Base-by-base conservation (phyloP, 225 moss, liverwort and hornwort genomes). In the Polytrichum formosum region DNA sequence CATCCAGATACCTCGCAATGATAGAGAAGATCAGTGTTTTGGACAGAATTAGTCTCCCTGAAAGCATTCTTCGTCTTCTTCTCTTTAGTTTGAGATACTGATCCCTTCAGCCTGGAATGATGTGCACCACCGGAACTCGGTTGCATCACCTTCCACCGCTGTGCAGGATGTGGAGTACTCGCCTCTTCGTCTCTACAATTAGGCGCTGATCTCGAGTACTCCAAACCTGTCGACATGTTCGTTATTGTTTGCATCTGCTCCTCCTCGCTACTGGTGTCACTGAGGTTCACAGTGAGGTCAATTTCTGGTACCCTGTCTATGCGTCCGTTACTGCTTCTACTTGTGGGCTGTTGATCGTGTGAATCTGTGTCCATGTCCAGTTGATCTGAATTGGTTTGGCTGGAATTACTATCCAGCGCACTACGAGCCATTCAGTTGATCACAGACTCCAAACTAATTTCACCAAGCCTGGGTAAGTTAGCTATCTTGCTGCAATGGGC, bases 101-200 rank as follows among this genome's bases (percentile, higher is more conserved):
- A 8, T 59, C 46, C 16, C 46, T 13, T 46, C 46, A 46, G 46
- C 46, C 4, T 46, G 46, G 46, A 46, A 13, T 46, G 13, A 46
- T 59, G 59, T 59, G 59, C 59, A 20, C 23, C 59, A 9, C 59
- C 59, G 9, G 59, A 6, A 23, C 59, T 7, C 21, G n/a, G n/a
- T 59, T 23, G 59, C 23, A 59, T 20, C 21, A 22, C 9, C 7
- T 20, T 20, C 9, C 9, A 22, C 59, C n/a, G 5, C 59, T 59
- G 6, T 56, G 70, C 37, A 37, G 37, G 29, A 20, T 27, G 27
- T n/a, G 60, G 70, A 22, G 35, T 61, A 29, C 70, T 70, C 7
- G 70, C 29, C 60, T 70, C 70, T 29, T 70, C 70, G 59, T 70
- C 70, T 28, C 20, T 20, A 29, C 55, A 60, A 19, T 5, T 54